These are phyloP conservation scores for Penicillium malachiteum DNA, from an alignment of 495 filamentous ascomycete genomes.

Conservation along the genomic window DNA sequence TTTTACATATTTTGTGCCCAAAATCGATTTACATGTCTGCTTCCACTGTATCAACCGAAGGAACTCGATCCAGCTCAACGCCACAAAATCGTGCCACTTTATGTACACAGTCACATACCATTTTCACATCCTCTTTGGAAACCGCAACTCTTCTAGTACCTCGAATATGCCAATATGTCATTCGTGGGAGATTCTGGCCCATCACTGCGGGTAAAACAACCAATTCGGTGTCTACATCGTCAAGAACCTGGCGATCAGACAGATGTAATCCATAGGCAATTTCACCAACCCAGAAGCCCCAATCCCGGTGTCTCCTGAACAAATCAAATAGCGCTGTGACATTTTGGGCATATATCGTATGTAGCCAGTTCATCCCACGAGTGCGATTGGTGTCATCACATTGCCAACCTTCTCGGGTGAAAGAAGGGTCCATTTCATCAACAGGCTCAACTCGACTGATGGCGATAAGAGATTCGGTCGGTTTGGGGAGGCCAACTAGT, in stretches of 20 bases:
- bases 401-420: slow-evolving; percentile 25
- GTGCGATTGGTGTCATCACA: slow-evolving; percentile 37
- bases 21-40: background rate
- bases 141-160: slow-evolving; percentile 46
- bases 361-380: slow-evolving; percentile 37
- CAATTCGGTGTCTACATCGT: slow-evolving; percentile 47
- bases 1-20: background rate
- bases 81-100: slow-evolving; percentile 16
- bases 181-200: slow-evolving; percentile 46
- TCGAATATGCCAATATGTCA: slow-evolving; percentile 52
- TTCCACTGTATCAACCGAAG: slow-evolving; percentile 8
- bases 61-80: slow-evolving; percentile 8
- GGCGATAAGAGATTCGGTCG: slow-evolving; percentile 35
- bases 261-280: slow-evolving; percentile 56
- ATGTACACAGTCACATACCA: slow-evolving; percentile 24
- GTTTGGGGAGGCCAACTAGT: slow-evolving; percentile 42
- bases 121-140: slow-evolving; percentile 41
- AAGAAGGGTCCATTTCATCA: slow-evolving; percentile 40
- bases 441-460: slow-evolving; percentile 35
- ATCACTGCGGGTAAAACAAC: slow-evolving; percentile 50
- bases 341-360: slow-evolving; percentile 24
- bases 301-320: slow-evolving; percentile 23
- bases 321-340: slow-evolving; percentile 21
- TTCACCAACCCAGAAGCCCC: slow-evolving; percentile 15
- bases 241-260: slow-evolving; percentile 45